A percentile compares a stretch with the other conserved stretches of the same genome.
phyloP scores from a whole-genome alignment of 139 green algal genomes.

The Chlamydomonas eustigma region DNA sequence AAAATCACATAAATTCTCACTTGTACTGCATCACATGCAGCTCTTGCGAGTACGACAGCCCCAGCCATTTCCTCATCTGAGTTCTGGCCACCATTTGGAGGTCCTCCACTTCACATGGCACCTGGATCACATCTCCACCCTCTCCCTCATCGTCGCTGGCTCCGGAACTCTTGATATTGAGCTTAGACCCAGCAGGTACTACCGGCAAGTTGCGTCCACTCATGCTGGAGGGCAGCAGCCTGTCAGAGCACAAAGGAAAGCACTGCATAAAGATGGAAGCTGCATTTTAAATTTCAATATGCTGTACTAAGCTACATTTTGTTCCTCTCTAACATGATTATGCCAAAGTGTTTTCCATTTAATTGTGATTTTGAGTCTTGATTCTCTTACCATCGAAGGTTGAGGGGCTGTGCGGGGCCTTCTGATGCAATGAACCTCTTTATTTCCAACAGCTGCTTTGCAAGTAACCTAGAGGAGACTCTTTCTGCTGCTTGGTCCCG shows the following conservation, averaged over 20 bases:
- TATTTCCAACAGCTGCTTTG: neutral
- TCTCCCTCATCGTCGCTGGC: neutral
- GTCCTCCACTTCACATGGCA: neutral
- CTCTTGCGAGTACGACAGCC: neutral
- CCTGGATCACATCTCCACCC: neutral
- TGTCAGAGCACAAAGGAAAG: no score
- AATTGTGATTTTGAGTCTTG: no score
- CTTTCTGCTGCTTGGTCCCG: neutral
- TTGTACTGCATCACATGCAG: neutral
- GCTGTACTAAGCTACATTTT: no score
- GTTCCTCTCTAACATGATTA: no score
- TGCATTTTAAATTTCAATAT: no score
- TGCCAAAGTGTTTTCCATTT: no score
- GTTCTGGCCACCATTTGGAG: neutral
- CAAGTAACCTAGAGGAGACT: neutral
- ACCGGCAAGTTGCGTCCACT: neutral
- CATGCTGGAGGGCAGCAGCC: neutral
- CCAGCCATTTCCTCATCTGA: neutral
- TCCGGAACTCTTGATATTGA: slow-evolving; percentile 1
- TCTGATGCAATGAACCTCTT: neutral
- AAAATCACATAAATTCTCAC: no score
- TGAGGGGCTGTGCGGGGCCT: neutral
- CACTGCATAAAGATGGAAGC: no score
- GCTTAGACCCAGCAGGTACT: neutral
- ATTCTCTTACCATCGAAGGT: neutral